Conservation (phyloP, 805 yeast genomes). For the Candida incommunis region DNA sequence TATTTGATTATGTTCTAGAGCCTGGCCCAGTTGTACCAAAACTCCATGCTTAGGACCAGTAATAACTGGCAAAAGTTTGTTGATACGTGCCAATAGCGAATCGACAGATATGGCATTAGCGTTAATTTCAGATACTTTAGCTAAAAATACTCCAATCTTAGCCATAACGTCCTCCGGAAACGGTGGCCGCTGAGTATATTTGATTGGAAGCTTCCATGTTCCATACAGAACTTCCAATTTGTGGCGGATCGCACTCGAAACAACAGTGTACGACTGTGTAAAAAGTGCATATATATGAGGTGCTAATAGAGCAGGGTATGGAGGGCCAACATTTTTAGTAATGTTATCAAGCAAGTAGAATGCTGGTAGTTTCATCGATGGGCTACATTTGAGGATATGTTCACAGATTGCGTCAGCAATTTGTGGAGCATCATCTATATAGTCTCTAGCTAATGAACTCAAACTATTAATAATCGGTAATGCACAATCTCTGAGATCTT, state of each 20-base stretch:
- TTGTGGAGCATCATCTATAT: constrained; percentile 58
- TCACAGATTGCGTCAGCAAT: constrained; percentile 63
- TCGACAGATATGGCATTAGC: neutral
- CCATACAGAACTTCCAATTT: constrained; percentile 66
- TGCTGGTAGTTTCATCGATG: constrained; percentile 71
- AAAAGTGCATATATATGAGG: constrained; percentile 55
- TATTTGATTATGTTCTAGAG: constrained; percentile 2
- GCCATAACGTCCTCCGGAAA: constrained; percentile 59
- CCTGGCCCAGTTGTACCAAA: constrained; percentile 1
- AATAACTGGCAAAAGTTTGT: neutral
- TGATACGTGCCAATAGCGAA: neutral
- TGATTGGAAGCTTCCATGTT: constrained; percentile 68
- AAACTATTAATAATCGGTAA: constrained; percentile 77
- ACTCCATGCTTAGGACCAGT: neutral
- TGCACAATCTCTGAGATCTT: constrained; percentile 74
- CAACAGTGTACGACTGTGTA: constrained; percentile 64
- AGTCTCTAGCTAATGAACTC: constrained; percentile 79
- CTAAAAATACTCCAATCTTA: constrained; percentile 58
- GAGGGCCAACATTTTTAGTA: constrained; percentile 79
- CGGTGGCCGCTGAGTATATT: constrained; percentile 49
- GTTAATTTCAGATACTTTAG: constrained; percentile 1
- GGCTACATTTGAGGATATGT: constrained; percentile 62
- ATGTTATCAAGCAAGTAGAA: constrained; percentile 82
- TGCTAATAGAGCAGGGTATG: constrained; percentile 71
- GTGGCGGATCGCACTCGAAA: constrained; percentile 58